phyloP scores from a whole-genome alignment of 495 filamentous ascomycete genomes.

The Amniculicola lignicola region DNA sequence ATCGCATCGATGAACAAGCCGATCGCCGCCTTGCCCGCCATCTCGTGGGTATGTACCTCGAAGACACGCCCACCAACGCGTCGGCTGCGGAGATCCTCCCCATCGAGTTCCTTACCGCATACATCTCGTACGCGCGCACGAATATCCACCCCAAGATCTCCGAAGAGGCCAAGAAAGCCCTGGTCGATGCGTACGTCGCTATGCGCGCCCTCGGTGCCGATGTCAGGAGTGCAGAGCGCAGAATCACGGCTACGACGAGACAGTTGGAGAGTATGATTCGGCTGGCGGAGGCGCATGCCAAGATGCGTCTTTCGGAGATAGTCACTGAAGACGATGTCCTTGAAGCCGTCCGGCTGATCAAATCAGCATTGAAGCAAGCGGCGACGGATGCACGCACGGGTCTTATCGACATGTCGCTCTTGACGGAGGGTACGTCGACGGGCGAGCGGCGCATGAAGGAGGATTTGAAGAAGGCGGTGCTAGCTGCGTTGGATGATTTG shows the following conservation, averaged over 20 bases:
- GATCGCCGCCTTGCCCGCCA: constrained; percentile 89
- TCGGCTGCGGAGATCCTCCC: constrained; percentile 74
- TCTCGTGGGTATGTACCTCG: constrained; percentile 93
- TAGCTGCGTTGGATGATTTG: constrained; percentile 75
- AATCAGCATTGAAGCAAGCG: constrained; percentile 90
- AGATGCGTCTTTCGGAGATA: constrained; percentile 77
- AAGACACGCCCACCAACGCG: constrained; percentile 88
- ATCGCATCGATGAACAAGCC: constrained; percentile 81
- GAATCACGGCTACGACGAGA: constrained; percentile 94
- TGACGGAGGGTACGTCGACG: constrained; percentile 87
- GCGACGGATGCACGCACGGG: constrained; percentile 90
- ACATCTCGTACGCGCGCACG: constrained; percentile 94
- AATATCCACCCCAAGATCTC: constrained; percentile 80
- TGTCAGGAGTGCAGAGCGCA: constrained; percentile 86
- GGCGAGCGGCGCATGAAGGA: constrained; percentile 74
- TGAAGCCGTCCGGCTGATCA: constrained; percentile 90
- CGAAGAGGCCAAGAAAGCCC: constrained; percentile 69
- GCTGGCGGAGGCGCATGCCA: constrained; percentile 91
- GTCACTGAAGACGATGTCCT: constrained; percentile 82
- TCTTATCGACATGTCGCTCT: constrained; percentile 91
- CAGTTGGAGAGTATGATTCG: constrained; percentile 98
- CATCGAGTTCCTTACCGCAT: constrained; percentile 90
- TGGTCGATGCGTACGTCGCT: constrained; percentile 84
- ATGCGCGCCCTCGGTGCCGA: constrained; percentile 97
- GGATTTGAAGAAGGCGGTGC: constrained; percentile 78